Evolutionary conservation across 805 yeast genomes (phyloP).

Genomic region (Allodekkera sacchari): DNA sequence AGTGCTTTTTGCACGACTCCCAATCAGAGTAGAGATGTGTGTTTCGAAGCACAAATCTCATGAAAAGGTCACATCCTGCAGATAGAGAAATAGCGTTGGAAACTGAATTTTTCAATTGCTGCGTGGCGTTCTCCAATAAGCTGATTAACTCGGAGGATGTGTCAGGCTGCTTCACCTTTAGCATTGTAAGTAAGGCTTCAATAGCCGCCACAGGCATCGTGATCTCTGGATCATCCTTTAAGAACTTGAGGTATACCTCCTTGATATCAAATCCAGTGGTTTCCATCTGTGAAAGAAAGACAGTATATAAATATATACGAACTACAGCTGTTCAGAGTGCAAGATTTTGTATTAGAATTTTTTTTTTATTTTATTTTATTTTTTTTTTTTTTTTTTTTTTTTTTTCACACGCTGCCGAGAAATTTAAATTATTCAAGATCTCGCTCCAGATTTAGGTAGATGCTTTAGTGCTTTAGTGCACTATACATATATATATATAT

Average conservation of each 20-base stretch:
- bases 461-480: too few relatives aligned
- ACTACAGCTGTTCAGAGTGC: too few relatives aligned
- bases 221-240: constrained; percentile 89
- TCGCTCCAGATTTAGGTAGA: too few relatives aligned
- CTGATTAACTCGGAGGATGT: constrained; percentile 91
- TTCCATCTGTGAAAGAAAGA: neutral
- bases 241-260: constrained; percentile 66
- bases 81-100: constrained; percentile 87
- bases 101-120: constrained; percentile 65
- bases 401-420: too few relatives aligned
- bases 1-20: constrained; percentile 83
- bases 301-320: too few relatives aligned
- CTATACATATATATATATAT: too few relatives aligned
- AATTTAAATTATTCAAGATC: too few relatives aligned
- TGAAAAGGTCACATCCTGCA: constrained; percentile 96
- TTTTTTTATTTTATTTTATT: too few relatives aligned
- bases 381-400: too few relatives aligned
- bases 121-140: constrained; percentile 68
- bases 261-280: constrained; percentile 64
- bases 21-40: constrained; percentile 84
- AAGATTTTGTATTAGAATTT: too few relatives aligned
- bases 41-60: constrained; percentile 86
- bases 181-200: constrained; percentile 80
- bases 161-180: constrained; percentile 76
- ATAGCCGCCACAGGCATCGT: constrained; percentile 99